These are phyloP conservation scores for Saccharum spontaneum DNA, from an alignment of 176 grass and related monocot species.

Conservation along the genomic window DNA sequence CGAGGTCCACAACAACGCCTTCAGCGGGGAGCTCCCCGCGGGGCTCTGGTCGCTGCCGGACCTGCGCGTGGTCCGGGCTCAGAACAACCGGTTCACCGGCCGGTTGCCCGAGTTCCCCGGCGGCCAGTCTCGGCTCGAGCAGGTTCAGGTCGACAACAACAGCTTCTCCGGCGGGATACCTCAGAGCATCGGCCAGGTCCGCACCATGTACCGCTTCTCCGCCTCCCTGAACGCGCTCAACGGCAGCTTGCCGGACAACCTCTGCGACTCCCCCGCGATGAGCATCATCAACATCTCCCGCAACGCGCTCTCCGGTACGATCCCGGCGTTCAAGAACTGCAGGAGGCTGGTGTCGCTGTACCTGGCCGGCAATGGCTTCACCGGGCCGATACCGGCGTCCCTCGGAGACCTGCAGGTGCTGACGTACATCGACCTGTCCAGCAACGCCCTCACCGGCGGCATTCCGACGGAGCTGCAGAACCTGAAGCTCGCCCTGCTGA, in stretches of 20 bases:
- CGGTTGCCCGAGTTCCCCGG: slow-evolving; percentile 42
- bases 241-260: slow-evolving; percentile 58
- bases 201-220: slow-evolving; percentile 73
- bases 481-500: slow-evolving; percentile 76
- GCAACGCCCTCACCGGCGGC: slow-evolving; percentile 59
- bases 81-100: slow-evolving; percentile 62
- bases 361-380: slow-evolving; percentile 59
- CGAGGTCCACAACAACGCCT: slow-evolving; percentile 67
- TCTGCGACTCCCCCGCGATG: slow-evolving; percentile 67
- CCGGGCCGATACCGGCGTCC: slow-evolving; percentile 60
- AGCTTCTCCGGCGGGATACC: slow-evolving; percentile 61
- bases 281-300: slow-evolving; percentile 77
- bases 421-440: slow-evolving; percentile 85
- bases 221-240: slow-evolving; percentile 61
- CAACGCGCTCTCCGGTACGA: slow-evolving; percentile 52
- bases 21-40: slow-evolving; percentile 54
- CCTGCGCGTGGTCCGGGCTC: slow-evolving; percentile 54
- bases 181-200: slow-evolving; percentile 48
- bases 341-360: slow-evolving; percentile 74
- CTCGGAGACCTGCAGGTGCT: slow-evolving; percentile 62
- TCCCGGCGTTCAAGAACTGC: slow-evolving; percentile 59
- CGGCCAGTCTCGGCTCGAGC: slow-evolving; percentile 55
- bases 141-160: slow-evolving; percentile 79
- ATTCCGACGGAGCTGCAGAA: slow-evolving; percentile 59
- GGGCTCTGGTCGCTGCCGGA: slow-evolving; percentile 71